phyloP scores from a whole-genome alignment of 2,329 filamentous ascomycete genomes.

The Sporothrix humicola region DNA sequence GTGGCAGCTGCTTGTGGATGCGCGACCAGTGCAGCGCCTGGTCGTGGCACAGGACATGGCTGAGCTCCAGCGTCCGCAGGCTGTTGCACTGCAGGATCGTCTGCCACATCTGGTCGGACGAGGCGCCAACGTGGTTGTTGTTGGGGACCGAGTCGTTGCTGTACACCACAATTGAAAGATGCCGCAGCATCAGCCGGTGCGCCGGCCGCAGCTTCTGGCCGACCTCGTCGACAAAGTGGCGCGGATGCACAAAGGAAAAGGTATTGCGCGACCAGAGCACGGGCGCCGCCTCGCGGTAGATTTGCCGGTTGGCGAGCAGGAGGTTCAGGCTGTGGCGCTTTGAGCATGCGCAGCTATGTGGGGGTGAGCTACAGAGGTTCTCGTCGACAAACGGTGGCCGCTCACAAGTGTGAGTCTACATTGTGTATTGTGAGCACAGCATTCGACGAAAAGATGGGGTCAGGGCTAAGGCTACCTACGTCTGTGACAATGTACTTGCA shows the following conservation, averaged over 20 bases:
- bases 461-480: background rate
- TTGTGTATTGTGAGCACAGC: background rate
- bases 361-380: background rate
- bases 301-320: slow-evolving; percentile 33
- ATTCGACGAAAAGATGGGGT: background rate
- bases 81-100: slow-evolving; percentile 28
- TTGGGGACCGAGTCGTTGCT: background rate
- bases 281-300: slow-evolving; percentile 36
- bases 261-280: slow-evolving; percentile 37
- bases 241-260: slow-evolving; percentile 29
- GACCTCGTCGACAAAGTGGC: slow-evolving; percentile 25
- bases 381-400: slow-evolving; percentile 30
- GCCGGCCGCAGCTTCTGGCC: slow-evolving; percentile 30
- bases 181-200: slow-evolving; percentile 35
- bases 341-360: slow-evolving; percentile 29
- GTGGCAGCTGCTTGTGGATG: slow-evolving; percentile 13
- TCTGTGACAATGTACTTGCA: slow-evolving; percentile 22
- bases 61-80: slow-evolving; percentile 33
- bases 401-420: background rate
- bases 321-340: slow-evolving; percentile 34
- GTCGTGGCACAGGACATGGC: background rate
- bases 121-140: background rate
- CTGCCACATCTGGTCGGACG: background rate
- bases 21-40: background rate
- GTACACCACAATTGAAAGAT: slow-evolving; percentile 33